Conservation (phyloP, 148 eudicot genomes). For the Silene latifolia region DNA sequence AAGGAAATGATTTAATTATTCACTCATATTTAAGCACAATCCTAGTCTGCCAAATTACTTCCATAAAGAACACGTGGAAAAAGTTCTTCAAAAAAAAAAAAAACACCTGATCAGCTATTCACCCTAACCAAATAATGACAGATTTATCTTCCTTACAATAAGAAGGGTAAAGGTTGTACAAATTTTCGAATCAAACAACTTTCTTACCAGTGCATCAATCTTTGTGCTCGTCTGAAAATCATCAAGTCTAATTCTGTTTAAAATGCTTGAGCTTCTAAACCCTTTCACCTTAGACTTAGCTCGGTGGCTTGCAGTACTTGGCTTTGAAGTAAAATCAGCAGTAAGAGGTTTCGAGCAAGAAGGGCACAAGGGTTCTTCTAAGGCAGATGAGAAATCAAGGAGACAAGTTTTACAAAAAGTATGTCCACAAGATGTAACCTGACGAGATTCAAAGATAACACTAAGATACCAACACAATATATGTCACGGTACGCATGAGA, state of each 20-base stretch:
- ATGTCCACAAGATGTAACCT: slow-evolving; percentile 83
- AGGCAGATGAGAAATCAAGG: slow-evolving; percentile 55
- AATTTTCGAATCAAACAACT: neutral
- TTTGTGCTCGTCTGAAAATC: slow-evolving; percentile 96
- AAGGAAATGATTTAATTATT: neutral
- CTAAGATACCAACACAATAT: neutral
- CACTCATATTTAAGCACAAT: neutral
- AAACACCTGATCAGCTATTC: neutral
- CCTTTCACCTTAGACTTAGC: slow-evolving; percentile 58
- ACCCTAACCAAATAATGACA: neutral
- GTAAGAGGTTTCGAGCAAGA: slow-evolving; percentile 83
- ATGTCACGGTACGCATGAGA: neutral
- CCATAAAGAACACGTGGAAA: neutral
- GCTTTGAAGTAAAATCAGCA: slow-evolving; percentile 67
- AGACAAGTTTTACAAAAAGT: slow-evolving; percentile 76
- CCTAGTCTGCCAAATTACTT: neutral
- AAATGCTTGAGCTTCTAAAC: slow-evolving; percentile 71
- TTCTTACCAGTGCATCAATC: slow-evolving; percentile 90
- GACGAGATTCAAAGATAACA: slow-evolving; percentile 21
- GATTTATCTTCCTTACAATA: neutral
- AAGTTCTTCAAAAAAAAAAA: neutral
- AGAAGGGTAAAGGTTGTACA: neutral
- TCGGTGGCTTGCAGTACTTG: slow-evolving; percentile 38
- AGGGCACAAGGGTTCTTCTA: slow-evolving; percentile 70
- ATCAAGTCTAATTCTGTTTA: slow-evolving; percentile 69